Conservation (phyloP, 2,329 filamentous ascomycete species). For the Pseudocercospora vitis region DNA sequence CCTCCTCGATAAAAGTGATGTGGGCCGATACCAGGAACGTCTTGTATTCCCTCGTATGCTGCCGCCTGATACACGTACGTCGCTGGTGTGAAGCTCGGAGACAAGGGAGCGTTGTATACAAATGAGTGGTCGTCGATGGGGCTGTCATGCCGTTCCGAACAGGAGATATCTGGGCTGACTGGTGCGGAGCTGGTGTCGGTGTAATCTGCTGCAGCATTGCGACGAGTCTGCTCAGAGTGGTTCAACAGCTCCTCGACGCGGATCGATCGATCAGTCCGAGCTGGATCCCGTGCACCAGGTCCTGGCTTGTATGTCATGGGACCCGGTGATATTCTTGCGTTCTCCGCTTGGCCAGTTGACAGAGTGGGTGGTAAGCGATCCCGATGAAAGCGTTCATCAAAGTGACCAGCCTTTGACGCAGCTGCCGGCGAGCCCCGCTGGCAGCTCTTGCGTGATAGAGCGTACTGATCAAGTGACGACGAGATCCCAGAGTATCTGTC, state of each 20-base stretch:
- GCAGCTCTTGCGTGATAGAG: constrained; percentile 3
- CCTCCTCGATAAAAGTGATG: constrained; percentile 13
- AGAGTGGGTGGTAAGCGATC: neutral
- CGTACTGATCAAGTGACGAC: constrained; percentile 3
- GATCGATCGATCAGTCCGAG: neutral
- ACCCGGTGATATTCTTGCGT: neutral
- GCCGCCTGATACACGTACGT: constrained; percentile 19
- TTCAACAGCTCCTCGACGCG: constrained; percentile 2
- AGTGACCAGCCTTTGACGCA: neutral
- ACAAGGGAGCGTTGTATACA: neutral
- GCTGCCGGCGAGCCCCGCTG: neutral
- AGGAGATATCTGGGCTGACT: neutral
- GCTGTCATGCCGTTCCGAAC: neutral
- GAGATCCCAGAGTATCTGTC: constrained; percentile 1
- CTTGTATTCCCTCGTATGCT: constrained; percentile 13
- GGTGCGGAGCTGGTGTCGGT: neutral
- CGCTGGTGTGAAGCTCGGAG: constrained; percentile 12
- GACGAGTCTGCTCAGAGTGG: neutral
- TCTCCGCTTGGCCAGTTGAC: neutral
- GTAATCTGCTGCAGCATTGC: neutral
- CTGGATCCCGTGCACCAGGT: neutral
- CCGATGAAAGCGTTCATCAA: neutral
- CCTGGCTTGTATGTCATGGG: neutral
- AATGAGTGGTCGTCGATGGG: neutral
- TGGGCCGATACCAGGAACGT: constrained; percentile 11